Evolutionary conservation across 1,139 yeast species (phyloP), one percentile per base, ranked within the genome.

Genomic region (Kodamaea sp.): DNA sequence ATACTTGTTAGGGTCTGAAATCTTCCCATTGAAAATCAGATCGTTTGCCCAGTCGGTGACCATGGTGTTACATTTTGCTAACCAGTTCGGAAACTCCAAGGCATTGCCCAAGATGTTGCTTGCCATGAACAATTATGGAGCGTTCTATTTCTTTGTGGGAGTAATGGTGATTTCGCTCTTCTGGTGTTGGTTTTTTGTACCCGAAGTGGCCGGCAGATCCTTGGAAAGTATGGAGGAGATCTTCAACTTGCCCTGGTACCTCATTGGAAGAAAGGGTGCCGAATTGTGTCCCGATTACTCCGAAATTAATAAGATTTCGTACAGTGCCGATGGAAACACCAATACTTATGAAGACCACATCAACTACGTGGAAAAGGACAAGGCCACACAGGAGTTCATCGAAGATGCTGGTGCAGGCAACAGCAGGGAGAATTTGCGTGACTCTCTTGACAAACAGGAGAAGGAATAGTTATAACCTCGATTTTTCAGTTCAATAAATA

Each of bases 51-150:
- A 73, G 39, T 69, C 80, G 1, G 43, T 72, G 25, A 67, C 74
- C 38, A 78, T 78, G 84, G 70, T 68, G 4, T 63, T 77, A 50
- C 84, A 79, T 53, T 78, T 74, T 47, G 73, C 71, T 22, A 76
- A 74, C 55, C 83, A 78, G 53, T 79, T 72, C 48, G 81, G 80
- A 46, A 76, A 76, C 53, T 71, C 81, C 14, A 76, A 73, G 51
- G 82, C 82, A 0, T 48, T 76, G 29, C 82, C 83, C 7, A 57
- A 62, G 32, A 70, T 78, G 77, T 55, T 78, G 44, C 36, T 74
- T 24, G 55, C 69, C 1, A 55, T 78, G 72, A 48, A 69, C 31
- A 64, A 69, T 20, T 70, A 61, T 49, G 83, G 83, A 18, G 70
- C 80, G 0, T 76, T 78, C 57, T 72, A 66, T 52, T 74, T 78